Conservation (phyloP, 148 eudicot species). For the Bassia scoparia region DNA sequence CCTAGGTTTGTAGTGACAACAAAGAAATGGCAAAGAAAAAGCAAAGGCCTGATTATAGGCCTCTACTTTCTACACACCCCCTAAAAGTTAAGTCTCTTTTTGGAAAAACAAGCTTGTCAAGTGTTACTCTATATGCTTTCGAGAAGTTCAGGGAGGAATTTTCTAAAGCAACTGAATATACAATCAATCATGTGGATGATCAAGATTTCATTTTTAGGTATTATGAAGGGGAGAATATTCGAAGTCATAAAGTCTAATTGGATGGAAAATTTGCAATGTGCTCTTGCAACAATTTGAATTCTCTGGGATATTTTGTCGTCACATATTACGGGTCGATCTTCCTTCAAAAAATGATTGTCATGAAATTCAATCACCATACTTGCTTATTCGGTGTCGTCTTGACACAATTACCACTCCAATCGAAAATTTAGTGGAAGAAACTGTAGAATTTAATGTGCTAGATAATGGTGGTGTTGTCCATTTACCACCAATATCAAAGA, state of each 20-base stretch:
- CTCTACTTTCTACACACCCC: too few species aligned
- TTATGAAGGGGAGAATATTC: neutral
- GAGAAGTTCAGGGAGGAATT: neutral
- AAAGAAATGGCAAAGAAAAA: too few species aligned
- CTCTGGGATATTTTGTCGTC: neutral
- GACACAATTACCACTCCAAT: neutral
- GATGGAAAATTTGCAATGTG: conserved; percentile 10
- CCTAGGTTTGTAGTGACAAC: too few species aligned
- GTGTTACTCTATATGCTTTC: conserved; percentile 5
- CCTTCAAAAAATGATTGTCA: neutral
- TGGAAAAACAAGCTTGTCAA: conserved; percentile 10
- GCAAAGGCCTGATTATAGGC: too few species aligned
- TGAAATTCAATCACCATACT: neutral
- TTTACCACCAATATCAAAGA: neutral
- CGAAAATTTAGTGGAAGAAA: neutral
- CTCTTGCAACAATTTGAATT: conserved; percentile 7
- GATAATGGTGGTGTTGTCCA: neutral
- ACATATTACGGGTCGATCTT: neutral
- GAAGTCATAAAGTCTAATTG: neutral
- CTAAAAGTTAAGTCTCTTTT: neutral
- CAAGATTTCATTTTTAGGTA: neutral
- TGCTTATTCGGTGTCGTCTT: neutral
- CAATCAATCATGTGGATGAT: neutral
- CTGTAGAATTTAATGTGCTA: neutral
- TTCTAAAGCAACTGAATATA: neutral